Evolutionary conservation across 164 flowering plant species (phyloP), one percentile per base, ranked within the genome.

Genomic region (Saururus chinensis): DNA sequence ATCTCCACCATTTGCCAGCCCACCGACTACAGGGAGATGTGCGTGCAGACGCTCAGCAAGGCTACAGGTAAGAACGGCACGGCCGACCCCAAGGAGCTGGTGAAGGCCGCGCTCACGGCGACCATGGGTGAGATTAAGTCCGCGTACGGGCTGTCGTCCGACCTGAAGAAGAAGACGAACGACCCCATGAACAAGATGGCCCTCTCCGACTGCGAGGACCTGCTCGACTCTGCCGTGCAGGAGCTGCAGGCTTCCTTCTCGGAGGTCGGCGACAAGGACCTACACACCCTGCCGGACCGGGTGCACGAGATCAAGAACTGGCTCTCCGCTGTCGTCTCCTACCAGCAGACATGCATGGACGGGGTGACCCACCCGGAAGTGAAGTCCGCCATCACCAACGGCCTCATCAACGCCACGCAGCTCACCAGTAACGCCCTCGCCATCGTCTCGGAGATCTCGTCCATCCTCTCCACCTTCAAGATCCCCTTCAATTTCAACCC

Each of bases 241-340:
- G 82, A 80, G 69, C 80, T 84, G 9, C 74, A 80, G 19, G 76
- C 69, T 0, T 66, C 81, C 0, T 64, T 75, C 20, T 74, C 80
- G 0, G 51, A 24, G 23, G 82, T 81, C 0, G 77, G 75, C 0
- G 71, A 74, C 19, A 57, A 53, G 17, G 68, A 71, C 1, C 0
- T 77, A 60, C 74, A 75, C n/a, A 57, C 66, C 0, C n/a, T 80
- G 52, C 42, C 48, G 0, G 77, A 77, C 9, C 60, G 76, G 9
- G 73, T 59, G 1, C 62, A 60, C 3, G 82, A 83, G 37, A 59
- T 81, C 20, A 75, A 59, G 62, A 78, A 74, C 67, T 81, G 84
- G 85, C 40, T 81, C 25, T 80, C 82, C 20, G 85, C 85, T 0
- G 78, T 77, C 19, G 56, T 81, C n/a, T 66, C 82, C 0, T 84